Evolutionary conservation across 1,139 yeast species (phyloP), one percentile per base, ranked within the genome.

Genomic region (Candida gigantensis): DNA sequence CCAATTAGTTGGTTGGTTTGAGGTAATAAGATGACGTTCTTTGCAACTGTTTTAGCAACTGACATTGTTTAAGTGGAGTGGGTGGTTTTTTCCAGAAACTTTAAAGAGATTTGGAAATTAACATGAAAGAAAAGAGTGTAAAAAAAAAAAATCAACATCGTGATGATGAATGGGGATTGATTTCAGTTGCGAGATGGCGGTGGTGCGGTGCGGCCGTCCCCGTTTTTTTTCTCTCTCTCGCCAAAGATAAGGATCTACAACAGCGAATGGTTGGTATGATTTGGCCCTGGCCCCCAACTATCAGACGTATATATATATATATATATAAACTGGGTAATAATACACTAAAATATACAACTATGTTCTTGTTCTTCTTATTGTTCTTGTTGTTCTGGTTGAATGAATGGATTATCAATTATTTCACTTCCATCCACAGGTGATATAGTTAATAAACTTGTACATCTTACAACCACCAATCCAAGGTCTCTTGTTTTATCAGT

Each of bases 1-100:
- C 96, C 95, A 37, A 77, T 68, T 47, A 92, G 72, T 62, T 92
- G 98, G 68, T 88, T 88, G 32, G 96, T 88, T 62, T 86, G 96
- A 35, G 87, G 87, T 34, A 92, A 75, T 25, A 85, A 63, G 38
- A 79, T 67, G 37, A 89, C 94, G 67, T 83, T 83, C 38, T 62
- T 56, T 41, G 50, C 47, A 32, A 53, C 49, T 47, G 57, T 60
- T 40, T 49, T 50, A 29, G 59, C 44, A 24, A 45, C 41, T 12
- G 60, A 47, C 62, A 58, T 58, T 23, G 17, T 24, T 9, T 15
- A 10, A 3, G 15, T 9, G 31, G 4, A 15, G 20, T 18, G 18
- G 15, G 14, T 18, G 26, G 19, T n/a, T n/a, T n/a, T n/a, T n/a
- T n/a, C n/a, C n/a, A n/a, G n/a, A n/a, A n/a, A n/a, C n/a, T n/a